Percentiles rank a stretch among this genome's conserved stretches.
These are phyloP conservation scores for Chaetoscypha palmicola DNA, from an alignment of 2,329 filamentous ascomycete genomes.

Conservation along the genomic window DNA sequence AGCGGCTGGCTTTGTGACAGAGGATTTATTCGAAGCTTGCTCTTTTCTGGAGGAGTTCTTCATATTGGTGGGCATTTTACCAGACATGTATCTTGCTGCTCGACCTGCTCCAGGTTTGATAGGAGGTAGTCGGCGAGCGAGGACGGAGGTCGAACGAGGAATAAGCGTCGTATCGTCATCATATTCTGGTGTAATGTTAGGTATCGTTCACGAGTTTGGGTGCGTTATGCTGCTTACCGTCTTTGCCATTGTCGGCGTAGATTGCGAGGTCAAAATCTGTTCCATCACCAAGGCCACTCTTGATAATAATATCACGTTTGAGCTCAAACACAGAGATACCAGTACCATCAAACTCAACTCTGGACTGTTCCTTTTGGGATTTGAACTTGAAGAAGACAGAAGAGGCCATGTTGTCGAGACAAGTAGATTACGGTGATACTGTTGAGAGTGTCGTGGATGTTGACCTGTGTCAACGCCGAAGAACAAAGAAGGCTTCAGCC, in stretches of 20 bases:
- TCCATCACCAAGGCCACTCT: slow-evolving; percentile 88
- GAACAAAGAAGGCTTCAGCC: slow-evolving; percentile 14
- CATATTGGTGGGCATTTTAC: slow-evolving; percentile 85
- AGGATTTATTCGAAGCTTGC: slow-evolving; percentile 49
- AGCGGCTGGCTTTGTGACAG: slow-evolving; percentile 45
- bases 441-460: slow-evolving; percentile 7
- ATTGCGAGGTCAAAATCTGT: slow-evolving; percentile 95
- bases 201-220: slow-evolving; percentile 5
- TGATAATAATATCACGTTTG: slow-evolving; percentile 96
- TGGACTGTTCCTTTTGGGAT: slow-evolving; percentile 89
- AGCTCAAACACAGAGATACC: slow-evolving; percentile 97
- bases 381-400: slow-evolving; percentile 99
- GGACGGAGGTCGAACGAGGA: slow-evolving; percentile 86
- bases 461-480: slow-evolving; percentile 11
- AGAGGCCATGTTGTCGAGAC: slow-evolving; percentile 37
- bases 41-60: slow-evolving; percentile 70
- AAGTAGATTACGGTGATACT: slow-evolving; percentile 3
- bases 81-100: slow-evolving; percentile 90
- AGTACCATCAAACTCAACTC: slow-evolving; percentile 94
- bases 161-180: slow-evolving; percentile 98
- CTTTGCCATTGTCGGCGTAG: slow-evolving; percentile 83
- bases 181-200: slow-evolving; percentile 60
- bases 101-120: slow-evolving; percentile 78
- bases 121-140: slow-evolving; percentile 80
- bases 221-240: slow-evolving; percentile 61